phyloP scores from a whole-genome alignment of 495 filamentous ascomycete species.

The Talaromyces proteolyticus region DNA sequence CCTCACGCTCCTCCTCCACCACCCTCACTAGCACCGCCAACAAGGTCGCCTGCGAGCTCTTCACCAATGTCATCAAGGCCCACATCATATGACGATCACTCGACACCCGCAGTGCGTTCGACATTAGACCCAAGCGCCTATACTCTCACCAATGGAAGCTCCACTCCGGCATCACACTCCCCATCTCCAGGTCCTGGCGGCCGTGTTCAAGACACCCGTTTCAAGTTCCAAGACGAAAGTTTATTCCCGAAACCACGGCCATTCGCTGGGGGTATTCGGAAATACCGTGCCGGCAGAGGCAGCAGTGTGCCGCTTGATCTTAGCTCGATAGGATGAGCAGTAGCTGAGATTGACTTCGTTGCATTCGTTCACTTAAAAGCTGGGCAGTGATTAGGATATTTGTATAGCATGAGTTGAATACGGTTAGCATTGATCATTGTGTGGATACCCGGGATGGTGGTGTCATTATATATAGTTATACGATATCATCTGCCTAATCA shows the following conservation, averaged over 20 bases:
- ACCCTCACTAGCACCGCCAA: conserved; percentile 34
- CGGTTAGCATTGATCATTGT: no score
- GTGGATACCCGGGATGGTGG: no score
- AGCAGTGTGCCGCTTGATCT: conserved; percentile 93
- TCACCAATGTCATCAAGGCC: conserved; percentile 37
- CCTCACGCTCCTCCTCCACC: conserved; percentile 43
- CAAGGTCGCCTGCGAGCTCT: conserved; percentile 45
- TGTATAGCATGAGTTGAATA: no score
- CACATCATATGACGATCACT: conserved; percentile 27
- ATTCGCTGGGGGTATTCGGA: conserved; percentile 63
- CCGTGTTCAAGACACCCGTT: conserved; percentile 70
- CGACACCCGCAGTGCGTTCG: conserved; percentile 41
- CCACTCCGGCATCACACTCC: conserved; percentile 22
- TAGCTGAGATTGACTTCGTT: background rate
- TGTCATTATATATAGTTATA: no score
- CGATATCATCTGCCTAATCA: no score
- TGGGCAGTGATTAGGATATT: no score
- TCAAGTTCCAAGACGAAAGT: conserved; percentile 79
- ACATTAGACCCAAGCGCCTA: conserved; percentile 72
- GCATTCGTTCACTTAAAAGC: no score
- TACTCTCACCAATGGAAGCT: conserved; percentile 59
- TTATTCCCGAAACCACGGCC: conserved; percentile 79
- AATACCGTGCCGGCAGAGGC: conserved; percentile 84
- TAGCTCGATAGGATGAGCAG: conserved; percentile 17
- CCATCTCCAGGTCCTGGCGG: conserved; percentile 28